Base-by-base conservation (phyloP, 202 grass and related monocot genomes). In the Saccharum hybrid region DNA sequence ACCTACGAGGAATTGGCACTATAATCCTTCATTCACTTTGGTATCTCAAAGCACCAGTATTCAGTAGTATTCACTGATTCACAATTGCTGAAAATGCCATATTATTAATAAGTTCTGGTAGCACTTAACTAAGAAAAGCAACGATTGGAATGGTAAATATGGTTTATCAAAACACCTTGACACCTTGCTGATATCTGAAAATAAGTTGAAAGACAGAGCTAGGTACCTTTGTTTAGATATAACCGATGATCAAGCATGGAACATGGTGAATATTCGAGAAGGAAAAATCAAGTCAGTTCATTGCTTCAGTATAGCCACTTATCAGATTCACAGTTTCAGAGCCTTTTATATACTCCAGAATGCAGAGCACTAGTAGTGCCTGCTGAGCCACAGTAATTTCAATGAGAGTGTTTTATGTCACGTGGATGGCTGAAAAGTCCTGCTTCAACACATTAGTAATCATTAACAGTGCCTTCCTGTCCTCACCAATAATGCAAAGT, bases 361-460 rank as follows among this genome's bases (percentile, higher is more conserved):
- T 71, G 72, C 88, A 89, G 38, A 42, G 88, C 91, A 86, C 61
- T 82, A 49, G 52, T 68, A 31, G 70, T 68, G 84, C 87, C 81
- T 75, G 80, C 81, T 72, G 81, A 70, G 36, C 74, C 63, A 88
- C 74, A 92, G n/a, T 85, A 87, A 81, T 83, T 48, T 84, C 82
- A 59, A 87, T 92, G 19, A 97, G 86, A 23, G 69, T 94, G 75
- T 90, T 94, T 75, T 84, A 97, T 33, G 70, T 90, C 22, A 92
- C 48, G 60, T 85, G 76, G 66, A 86, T 88, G 71, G 78, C 73
- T 84, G 49, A 80, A 80, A 82, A 68, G 61, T 71, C 81, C 78
- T 83, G 40, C 52, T 82, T 82, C 38, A 87, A 66, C 77, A 89
- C 71, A 73, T 78, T 68, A 26, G 72, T 62, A 36, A 88, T 64